Evolutionary conservation across 495 filamentous ascomycete species (phyloP), one percentile per base, ranked within the genome.

Genomic region (Podospora bellae-mahoneyi): DNA sequence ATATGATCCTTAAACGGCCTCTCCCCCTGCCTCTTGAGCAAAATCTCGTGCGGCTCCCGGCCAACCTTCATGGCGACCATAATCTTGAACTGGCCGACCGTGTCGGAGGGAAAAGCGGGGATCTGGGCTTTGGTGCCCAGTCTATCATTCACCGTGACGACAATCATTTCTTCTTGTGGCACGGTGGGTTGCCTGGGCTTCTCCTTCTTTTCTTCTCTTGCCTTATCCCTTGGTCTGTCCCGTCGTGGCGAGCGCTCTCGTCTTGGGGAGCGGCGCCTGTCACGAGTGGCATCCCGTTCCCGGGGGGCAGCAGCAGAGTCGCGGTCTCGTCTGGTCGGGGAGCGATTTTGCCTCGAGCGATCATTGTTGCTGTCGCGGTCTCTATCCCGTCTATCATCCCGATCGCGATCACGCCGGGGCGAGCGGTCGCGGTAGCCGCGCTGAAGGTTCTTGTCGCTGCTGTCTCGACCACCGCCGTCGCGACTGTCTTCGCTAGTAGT

Each of bases 101-200:
- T 87, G 78, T 97, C 93, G 19, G 85, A 89, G 2, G 90, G 87
- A 59, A 96, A 82, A 74, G 92, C 96, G 0, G 93, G 94, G 68
- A 97, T 93, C 60, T 90, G 87, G 59, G 92, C 91, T 74, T 96
- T 96, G 13, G 93, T 96, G 20, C 93, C 93, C 26, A 97, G 81
- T 28, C 94, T 86, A 79, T 97, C 94, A 75, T 97, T 97, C 70
- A 97, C 90, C 72, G 92, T 86, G 18, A 97, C 93, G 26, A 95
- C 86, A 65, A 97, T 97, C 90, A 96, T 94, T 39, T 89, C 89
- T 75, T 94, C 91, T 64, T 70, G 18, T 64, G 76, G 18, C 68
- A 71, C 28, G 66, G 68, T 3, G 69, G 39, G 4, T 67, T 64
- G 23, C 23, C 23, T 23, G 23, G 23, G 23, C 30, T 32, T 32